phyloP scores from a whole-genome alignment of 75 land plant genomes.

The Larix kaempferi region DNA sequence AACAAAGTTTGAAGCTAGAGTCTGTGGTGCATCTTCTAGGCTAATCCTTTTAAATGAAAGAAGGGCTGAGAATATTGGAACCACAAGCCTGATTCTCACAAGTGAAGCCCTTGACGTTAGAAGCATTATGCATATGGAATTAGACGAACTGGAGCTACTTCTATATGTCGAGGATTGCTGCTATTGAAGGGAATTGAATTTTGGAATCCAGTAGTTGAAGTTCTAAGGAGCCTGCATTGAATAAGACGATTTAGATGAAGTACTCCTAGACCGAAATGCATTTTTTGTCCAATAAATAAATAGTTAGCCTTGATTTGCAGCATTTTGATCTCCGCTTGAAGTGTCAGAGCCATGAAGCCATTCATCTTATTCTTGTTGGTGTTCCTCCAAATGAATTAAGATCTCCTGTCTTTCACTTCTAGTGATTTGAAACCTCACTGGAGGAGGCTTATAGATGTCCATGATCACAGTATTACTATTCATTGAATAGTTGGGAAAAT shows the following conservation, averaged over 20 bases:
- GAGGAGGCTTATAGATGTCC: too few relatives aligned
- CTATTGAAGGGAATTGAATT: too few relatives aligned
- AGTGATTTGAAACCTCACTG: not conserved
- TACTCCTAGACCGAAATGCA: constrained; percentile 3
- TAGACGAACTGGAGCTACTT: not conserved
- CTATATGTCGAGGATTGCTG: not conserved
- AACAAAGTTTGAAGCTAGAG: not conserved
- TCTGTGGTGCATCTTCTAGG: not conserved
- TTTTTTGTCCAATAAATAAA: not conserved
- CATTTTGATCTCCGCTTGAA: too few relatives aligned
- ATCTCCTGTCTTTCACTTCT: too few relatives aligned
- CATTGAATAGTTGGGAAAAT: too few relatives aligned
- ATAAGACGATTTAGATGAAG: constrained; percentile 1
- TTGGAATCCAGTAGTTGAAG: too few relatives aligned
- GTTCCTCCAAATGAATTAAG: too few relatives aligned
- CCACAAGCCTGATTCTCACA: constrained; percentile 25
- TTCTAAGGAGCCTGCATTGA: not conserved
- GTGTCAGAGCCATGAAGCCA: too few relatives aligned
- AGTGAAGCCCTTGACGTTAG: constrained; percentile 16
- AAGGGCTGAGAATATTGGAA: constrained; percentile 28
- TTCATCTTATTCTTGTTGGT: not conserved
- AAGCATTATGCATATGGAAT: constrained; percentile 4
- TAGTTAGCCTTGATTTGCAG: not conserved
- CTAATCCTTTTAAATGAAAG: constrained; percentile 8
- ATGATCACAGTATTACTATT: too few relatives aligned